Percentiles rank a stretch among this genome's conserved stretches.
Conservation (phyloP, 768 basidiomycete genomes). For the Tubosaeta brunneosetosa region DNA sequence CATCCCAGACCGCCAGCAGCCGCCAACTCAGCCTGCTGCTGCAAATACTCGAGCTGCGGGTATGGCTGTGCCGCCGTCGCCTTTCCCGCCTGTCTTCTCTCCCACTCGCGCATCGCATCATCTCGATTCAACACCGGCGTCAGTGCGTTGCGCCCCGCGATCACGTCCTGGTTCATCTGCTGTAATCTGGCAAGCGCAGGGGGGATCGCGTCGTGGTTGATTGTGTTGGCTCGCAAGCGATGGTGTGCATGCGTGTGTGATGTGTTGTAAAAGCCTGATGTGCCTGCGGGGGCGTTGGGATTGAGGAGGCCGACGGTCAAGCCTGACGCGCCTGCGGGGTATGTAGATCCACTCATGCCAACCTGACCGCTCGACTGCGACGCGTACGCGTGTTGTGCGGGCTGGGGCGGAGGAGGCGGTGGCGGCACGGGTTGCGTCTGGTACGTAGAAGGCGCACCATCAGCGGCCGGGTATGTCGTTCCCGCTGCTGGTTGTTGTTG, state of each 20-base stretch:
- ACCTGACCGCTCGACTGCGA: conserved; percentile 24
- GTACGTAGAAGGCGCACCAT: conserved; percentile 15
- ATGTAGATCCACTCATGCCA: conserved; percentile 12
- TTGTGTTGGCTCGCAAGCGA: conserved; percentile 84
- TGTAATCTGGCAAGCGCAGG: conserved; percentile 87
- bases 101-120: conserved; percentile 95
- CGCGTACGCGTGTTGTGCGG: conserved; percentile 22
- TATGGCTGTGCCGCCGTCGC: conserved; percentile 70
- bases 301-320: conserved; percentile 29
- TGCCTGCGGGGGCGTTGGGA: conserved; percentile 41
- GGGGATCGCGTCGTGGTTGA: conserved; percentile 88
- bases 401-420: conserved; percentile 23
- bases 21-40: conserved; percentile 88
- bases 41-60: conserved; percentile 85
- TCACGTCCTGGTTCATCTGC: conserved; percentile 84
- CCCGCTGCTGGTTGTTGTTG: conserved; percentile 4
- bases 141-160: conserved; percentile 67
- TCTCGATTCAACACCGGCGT: conserved; percentile 94
- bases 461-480: conserved; percentile 21
- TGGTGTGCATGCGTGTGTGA: conserved; percentile 31
- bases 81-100: conserved; percentile 77
- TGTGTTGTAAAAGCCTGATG: conserved; percentile 52
- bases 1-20: conserved; percentile 59
- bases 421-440: conserved; percentile 28
- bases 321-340: conserved; percentile 11